These are phyloP conservation scores for Aspergillus eucalypticola DNA, from an alignment of 2,329 filamentous ascomycete species.

Conservation along the genomic window DNA sequence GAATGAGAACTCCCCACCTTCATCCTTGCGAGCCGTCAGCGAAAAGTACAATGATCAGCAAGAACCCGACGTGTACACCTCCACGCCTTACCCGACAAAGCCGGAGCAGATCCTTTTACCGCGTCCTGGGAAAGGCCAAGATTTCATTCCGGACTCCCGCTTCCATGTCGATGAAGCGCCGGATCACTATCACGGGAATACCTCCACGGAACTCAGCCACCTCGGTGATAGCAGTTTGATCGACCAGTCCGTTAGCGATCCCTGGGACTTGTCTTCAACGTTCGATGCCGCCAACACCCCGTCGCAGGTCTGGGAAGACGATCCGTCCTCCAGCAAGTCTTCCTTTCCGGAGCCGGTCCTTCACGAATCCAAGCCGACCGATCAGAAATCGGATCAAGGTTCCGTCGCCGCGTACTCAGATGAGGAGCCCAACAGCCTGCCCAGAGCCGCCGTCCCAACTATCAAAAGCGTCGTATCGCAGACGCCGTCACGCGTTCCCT, in stretches of 20 bases:
- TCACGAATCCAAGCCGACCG: slow-evolving; percentile 23
- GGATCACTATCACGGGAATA: slow-evolving; percentile 30
- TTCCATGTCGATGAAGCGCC: slow-evolving; percentile 35
- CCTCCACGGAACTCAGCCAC: slow-evolving; percentile 31
- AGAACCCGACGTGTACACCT: slow-evolving; percentile 42
- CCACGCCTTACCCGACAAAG: slow-evolving; percentile 50
- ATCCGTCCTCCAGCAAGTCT: slow-evolving; percentile 40
- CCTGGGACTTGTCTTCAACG: slow-evolving; percentile 41
- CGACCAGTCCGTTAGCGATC: slow-evolving; percentile 30
- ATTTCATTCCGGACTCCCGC: slow-evolving; percentile 33
- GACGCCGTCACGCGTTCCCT: slow-evolving; percentile 29
- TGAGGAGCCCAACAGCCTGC: slow-evolving; percentile 36
- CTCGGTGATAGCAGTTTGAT: slow-evolving; percentile 28
- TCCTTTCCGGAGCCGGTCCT: slow-evolving; percentile 33
- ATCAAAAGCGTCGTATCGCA: slow-evolving; percentile 41
- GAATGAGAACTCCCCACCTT: slow-evolving; percentile 43
- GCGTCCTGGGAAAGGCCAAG: slow-evolving; percentile 41
- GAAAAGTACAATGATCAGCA: slow-evolving; percentile 32
- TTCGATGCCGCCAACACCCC: slow-evolving; percentile 39
- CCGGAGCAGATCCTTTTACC: slow-evolving; percentile 48
- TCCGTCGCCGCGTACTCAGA: slow-evolving; percentile 33
- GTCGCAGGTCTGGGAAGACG: slow-evolving; percentile 42
- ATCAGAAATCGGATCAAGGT: slow-evolving; percentile 22
- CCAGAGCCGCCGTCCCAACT: slow-evolving; percentile 34
- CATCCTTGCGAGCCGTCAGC: slow-evolving; percentile 40